Evolutionary conservation across 441 rosid species (phyloP).

Genomic region (Gossypium davidsonii): DNA sequence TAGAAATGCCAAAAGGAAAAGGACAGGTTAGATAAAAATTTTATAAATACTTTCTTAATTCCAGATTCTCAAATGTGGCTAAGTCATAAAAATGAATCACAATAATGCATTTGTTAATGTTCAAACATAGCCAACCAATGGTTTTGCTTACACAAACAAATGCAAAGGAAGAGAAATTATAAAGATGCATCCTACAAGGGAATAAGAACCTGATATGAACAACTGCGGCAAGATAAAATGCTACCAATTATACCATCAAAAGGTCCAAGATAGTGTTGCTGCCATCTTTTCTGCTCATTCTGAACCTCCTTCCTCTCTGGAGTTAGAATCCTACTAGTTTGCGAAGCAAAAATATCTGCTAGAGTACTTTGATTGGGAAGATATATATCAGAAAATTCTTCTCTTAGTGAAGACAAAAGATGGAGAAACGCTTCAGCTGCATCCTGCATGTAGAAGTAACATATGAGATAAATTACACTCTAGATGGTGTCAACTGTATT

Average conservation of each 20-base stretch:
- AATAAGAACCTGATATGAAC: conserved; percentile 65
- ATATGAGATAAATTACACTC: conserved; percentile 20
- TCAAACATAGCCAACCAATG: conserved; percentile 1
- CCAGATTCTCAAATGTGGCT: conserved; percentile 1
- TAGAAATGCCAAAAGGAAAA: neutral
- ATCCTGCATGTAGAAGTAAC: conserved; percentile 43
- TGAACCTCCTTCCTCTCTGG: conserved; percentile 26
- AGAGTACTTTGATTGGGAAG: conserved; percentile 42
- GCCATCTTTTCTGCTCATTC: conserved; percentile 68
- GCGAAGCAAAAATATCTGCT: conserved; percentile 36
- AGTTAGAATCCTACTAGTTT: conserved; percentile 44
- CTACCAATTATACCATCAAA: conserved; percentile 73
- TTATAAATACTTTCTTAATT: neutral
- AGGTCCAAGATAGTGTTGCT: conserved; percentile 72
- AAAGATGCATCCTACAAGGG: conserved; percentile 15
- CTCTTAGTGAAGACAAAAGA: conserved; percentile 64
- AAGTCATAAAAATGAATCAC: neutral
- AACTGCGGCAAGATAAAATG: conserved; percentile 62
- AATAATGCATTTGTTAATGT: neutral
- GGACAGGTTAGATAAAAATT: neutral
- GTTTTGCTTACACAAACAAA: neutral
- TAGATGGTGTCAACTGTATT: neutral
- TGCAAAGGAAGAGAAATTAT: neutral
- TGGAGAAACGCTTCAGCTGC: conserved; percentile 92
- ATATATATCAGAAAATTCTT: conserved; percentile 57